These are phyloP conservation scores for Priceomyces medius DNA, from an alignment of 805 yeast genomes.

Conservation along the genomic window DNA sequence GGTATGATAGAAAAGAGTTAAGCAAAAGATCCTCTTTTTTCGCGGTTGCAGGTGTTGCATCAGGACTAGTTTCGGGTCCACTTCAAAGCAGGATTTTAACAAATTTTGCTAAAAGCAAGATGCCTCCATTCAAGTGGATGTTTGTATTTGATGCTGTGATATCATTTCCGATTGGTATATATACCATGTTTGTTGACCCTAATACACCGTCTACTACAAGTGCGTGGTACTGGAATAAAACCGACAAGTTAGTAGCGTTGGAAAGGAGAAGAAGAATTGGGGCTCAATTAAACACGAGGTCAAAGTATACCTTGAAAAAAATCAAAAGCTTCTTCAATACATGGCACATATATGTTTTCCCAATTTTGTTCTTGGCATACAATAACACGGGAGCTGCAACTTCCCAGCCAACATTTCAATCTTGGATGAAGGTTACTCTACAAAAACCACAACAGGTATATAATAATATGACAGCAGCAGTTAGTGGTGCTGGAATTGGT, in stretches of 20 bases:
- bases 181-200: conserved; percentile 32
- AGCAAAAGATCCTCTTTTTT: conserved; percentile 30
- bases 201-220: conserved; percentile 36
- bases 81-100: conserved; percentile 28
- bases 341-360: conserved; percentile 51
- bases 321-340: conserved; percentile 44
- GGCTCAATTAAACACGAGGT: conserved; percentile 42
- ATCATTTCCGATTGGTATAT: conserved; percentile 31
- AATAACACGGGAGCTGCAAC: conserved; percentile 30
- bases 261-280: conserved; percentile 44
- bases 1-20: conserved; percentile 26
- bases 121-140: conserved; percentile 35
- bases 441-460: conserved; percentile 27
- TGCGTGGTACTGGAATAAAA: conserved; percentile 28
- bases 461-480: conserved; percentile 31
- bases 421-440: conserved; percentile 34
- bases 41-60: conserved; percentile 28
- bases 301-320: conserved; percentile 39
- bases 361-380: conserved; percentile 36
- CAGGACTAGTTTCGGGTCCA: conserved; percentile 33
- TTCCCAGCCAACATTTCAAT: conserved; percentile 36
- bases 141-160: conserved; percentile 35
- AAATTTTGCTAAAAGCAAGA: conserved; percentile 18
- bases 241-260: conserved; percentile 43
- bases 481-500: conserved; percentile 27